These are phyloP conservation scores for Nigrospora oryzae DNA, from an alignment of 2,329 filamentous ascomycete genomes.

Conservation along the genomic window DNA sequence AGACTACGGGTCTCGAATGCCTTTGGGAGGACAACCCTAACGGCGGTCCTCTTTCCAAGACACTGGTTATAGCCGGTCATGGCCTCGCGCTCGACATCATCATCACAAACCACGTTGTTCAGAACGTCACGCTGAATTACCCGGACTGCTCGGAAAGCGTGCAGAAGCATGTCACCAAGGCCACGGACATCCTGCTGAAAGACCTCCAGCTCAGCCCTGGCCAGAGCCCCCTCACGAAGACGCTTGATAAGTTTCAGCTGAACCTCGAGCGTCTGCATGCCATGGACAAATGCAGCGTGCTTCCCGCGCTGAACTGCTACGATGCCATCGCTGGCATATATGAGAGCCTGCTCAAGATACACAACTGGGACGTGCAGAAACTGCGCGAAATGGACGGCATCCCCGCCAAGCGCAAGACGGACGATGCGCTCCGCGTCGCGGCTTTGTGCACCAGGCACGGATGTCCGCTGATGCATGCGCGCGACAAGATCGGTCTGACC, in stretches of 20 bases:
- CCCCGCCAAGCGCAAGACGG: slow-evolving; percentile 26
- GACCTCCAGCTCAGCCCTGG: slow-evolving; percentile 53
- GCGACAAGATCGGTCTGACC: slow-evolving; percentile 58
- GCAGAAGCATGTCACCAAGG: slow-evolving; percentile 50
- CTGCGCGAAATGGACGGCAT: slow-evolving; percentile 40
- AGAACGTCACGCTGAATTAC: slow-evolving; percentile 55
- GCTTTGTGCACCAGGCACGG: slow-evolving; percentile 66
- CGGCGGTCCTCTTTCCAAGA: slow-evolving; percentile 39
- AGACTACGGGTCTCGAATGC: slow-evolving; percentile 56
- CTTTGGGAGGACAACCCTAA: slow-evolving; percentile 47
- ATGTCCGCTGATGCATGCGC: slow-evolving; percentile 60
- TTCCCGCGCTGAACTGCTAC: slow-evolving; percentile 64
- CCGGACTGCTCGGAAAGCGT: slow-evolving; percentile 51
- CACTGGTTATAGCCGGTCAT: slow-evolving; percentile 53
- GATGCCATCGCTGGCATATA: slow-evolving; percentile 70
- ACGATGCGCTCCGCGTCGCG: slow-evolving; percentile 41
- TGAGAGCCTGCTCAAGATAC: slow-evolving; percentile 59
- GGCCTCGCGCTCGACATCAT: slow-evolving; percentile 54
- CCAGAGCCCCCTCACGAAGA: slow-evolving; percentile 61
- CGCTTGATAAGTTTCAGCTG: slow-evolving; percentile 58
- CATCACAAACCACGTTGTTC: slow-evolving; percentile 52
- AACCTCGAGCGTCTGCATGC: slow-evolving; percentile 64
- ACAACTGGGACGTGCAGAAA: slow-evolving; percentile 59
- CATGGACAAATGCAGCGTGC: slow-evolving; percentile 63
- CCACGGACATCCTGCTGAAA: slow-evolving; percentile 55